phyloP scores from a whole-genome alignment of 2,329 filamentous ascomycete genomes.

The Fusarium staphyleae region DNA sequence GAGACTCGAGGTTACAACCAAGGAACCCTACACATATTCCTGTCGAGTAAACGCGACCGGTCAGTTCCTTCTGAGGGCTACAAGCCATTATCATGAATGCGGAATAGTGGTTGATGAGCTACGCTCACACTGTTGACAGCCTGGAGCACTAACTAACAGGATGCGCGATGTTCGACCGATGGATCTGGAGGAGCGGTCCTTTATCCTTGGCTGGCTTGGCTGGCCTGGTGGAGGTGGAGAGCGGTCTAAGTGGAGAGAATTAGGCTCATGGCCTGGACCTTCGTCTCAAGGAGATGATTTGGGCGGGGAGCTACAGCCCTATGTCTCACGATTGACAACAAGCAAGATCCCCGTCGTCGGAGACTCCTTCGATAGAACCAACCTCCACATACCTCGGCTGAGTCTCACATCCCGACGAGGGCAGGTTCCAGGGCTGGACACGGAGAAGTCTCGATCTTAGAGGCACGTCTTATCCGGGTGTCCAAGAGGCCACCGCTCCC shows the following conservation, averaged over 20 bases:
- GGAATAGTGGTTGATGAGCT: slow-evolving; percentile 5
- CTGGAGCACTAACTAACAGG: slow-evolving; percentile 5
- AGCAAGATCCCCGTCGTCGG: slow-evolving; percentile 10
- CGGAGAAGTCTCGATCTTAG: neutral
- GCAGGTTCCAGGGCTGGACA: neutral
- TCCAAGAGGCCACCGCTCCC: neutral
- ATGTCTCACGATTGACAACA: slow-evolving; percentile 7
- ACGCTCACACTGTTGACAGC: slow-evolving; percentile 13
- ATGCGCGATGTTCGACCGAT: slow-evolving; percentile 9
- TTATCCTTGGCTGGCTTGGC: neutral
- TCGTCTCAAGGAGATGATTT: slow-evolving; percentile 5
- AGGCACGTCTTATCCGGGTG: neutral
- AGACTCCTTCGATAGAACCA: neutral
- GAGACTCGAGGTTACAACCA: slow-evolving; percentile 11
- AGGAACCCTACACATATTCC: neutral
- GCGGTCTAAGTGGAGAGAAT: slow-evolving; percentile 4
- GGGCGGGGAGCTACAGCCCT: slow-evolving; percentile 19
- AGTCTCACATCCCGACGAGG: neutral
- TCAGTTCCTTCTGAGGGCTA: slow-evolving; percentile 7
- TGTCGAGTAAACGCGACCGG: neutral
- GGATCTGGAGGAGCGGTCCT: neutral
- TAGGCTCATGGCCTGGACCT: slow-evolving; percentile 8
- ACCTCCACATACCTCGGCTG: slow-evolving; percentile 31
- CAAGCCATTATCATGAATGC: slow-evolving; percentile 2
- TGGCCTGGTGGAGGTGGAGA: neutral